Base-by-base conservation (phyloP, 2,329 filamentous ascomycete species). In the Geosmithia putterillii region DNA sequence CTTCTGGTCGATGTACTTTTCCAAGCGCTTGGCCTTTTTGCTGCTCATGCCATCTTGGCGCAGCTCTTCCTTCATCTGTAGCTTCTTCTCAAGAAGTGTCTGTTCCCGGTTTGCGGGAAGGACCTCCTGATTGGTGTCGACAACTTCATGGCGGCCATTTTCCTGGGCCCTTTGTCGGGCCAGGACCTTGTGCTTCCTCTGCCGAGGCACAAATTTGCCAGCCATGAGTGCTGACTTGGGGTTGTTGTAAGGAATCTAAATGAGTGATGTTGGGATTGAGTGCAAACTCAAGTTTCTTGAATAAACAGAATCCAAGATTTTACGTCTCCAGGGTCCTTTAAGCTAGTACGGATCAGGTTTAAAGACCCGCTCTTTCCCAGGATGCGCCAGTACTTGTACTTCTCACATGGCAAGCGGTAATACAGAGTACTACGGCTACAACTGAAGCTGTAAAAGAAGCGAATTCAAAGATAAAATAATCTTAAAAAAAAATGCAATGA, bases 1-100 rank as follows among this genome's bases (percentile, higher is more conserved):
- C 71, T 98, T 98, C 46, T 76, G 92, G 54, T 96, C 89, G 50
- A 82, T 79, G 56, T 81, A 82, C 55, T 82, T 82, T 48, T 81
- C 78, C 35, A 82, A 57, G 2, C 79, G 70, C 62, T 82, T 81
- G 6, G 77, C 74, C 57, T 82, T 82, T 55, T 82, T 80, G 46
- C 74, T 67, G 54, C 68, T 79, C 56, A 80, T 67, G 1, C 69
- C 71, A 42, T 74, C 65, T 20, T 66, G 58, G 44, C 61, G 65
- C 44, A 81, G 55, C 48, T 79, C 69, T 19, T 71, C 41, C 35
- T 42, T 41, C 40, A 48, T 32, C 17, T 17, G 20, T 17, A 25
- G 18, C 34, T 66, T 81, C 57, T 70, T 74, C 47, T 70, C 66
- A 48, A 76, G 71, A 15, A 65, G 60, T 45, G 68, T 70, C 48